phyloP scores from a whole-genome alignment of 2,329 filamentous ascomycete genomes.

The Ceratocystis cacaofunesta region DNA sequence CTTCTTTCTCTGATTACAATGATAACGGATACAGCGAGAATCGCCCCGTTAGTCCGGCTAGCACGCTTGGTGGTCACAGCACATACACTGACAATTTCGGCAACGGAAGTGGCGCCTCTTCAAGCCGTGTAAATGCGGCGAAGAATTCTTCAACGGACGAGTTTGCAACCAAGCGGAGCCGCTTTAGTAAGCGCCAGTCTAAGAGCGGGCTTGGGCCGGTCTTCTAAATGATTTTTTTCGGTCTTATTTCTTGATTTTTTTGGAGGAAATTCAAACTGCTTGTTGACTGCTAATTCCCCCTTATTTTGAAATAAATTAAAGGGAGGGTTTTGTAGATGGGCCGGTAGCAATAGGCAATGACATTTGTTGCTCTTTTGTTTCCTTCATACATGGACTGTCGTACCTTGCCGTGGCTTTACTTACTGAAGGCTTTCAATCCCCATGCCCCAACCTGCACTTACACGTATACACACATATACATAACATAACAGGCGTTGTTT shows the following conservation, averaged over 20 bases:
- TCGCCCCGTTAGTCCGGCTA: slow-evolving; percentile 59
- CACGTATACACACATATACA: not conserved
- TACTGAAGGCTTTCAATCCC: not conserved
- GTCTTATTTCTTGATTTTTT: slow-evolving; percentile 14
- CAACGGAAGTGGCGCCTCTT: slow-evolving; percentile 18
- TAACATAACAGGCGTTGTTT: slow-evolving; percentile 3
- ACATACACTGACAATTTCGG: slow-evolving; percentile 37
- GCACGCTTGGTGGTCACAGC: slow-evolving; percentile 49
- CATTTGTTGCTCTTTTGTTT: slow-evolving; percentile 19
- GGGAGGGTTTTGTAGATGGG: too few species aligned
- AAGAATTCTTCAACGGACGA: slow-evolving; percentile 47
- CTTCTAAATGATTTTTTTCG: slow-evolving; percentile 38
- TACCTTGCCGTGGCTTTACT: not conserved
- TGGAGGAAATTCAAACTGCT: too few species aligned
- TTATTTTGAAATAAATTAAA: too few species aligned
- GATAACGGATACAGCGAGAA: slow-evolving; percentile 54
- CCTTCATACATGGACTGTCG: not conserved
- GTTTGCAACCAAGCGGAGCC: slow-evolving; percentile 39
- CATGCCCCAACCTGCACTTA: not conserved
- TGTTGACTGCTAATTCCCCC: too few species aligned
- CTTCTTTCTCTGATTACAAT: slow-evolving; percentile 45
- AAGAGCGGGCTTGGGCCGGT: slow-evolving; percentile 86
- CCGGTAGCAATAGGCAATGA: not conserved
- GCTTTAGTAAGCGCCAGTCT: slow-evolving; percentile 84
- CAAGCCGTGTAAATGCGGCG: slow-evolving; percentile 39